Conservation (phyloP, 2,329 filamentous ascomycete species). For the Penicillium sp. region DNA sequence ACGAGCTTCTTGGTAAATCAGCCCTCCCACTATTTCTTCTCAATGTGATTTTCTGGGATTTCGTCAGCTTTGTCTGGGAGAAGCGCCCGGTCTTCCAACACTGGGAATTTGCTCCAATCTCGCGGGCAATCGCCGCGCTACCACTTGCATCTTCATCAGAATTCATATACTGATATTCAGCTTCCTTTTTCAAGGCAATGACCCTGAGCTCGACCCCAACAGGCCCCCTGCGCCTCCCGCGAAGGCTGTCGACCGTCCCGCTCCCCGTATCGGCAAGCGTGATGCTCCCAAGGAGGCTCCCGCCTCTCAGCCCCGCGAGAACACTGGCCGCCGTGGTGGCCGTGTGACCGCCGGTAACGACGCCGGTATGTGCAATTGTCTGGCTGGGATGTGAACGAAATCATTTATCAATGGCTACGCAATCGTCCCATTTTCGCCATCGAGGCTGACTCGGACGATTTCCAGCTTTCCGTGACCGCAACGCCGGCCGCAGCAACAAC, state of each 20-base stretch:
- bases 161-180: slow-evolving; percentile 24
- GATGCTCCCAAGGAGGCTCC: slow-evolving; percentile 67
- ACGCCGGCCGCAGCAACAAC: slow-evolving; percentile 75
- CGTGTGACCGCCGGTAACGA: slow-evolving; percentile 65
- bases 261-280: slow-evolving; percentile 74
- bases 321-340: slow-evolving; percentile 43
- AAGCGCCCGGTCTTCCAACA: too few relatives aligned
- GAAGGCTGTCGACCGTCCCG: slow-evolving; percentile 82
- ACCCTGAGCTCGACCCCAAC: slow-evolving; percentile 66
- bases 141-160: neutral
- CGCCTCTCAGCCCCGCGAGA: slow-evolving; percentile 43
- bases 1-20: slow-evolving; percentile 88
- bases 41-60: neutral
- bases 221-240: slow-evolving; percentile 70
- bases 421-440: slow-evolving; percentile 7
- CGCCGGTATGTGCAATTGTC: slow-evolving; percentile 61
- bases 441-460: neutral
- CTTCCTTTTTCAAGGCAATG: slow-evolving; percentile 51
- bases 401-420: neutral
- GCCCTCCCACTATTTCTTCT: slow-evolving; percentile 8
- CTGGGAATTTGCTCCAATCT: neutral
- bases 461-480: slow-evolving; percentile 82
- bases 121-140: slow-evolving; percentile 7
- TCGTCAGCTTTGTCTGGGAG: too few relatives aligned
- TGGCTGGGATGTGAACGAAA: neutral